phyloP scores from a whole-genome alignment of 768 basidiomycete species.

The Russula sp. region DNA sequence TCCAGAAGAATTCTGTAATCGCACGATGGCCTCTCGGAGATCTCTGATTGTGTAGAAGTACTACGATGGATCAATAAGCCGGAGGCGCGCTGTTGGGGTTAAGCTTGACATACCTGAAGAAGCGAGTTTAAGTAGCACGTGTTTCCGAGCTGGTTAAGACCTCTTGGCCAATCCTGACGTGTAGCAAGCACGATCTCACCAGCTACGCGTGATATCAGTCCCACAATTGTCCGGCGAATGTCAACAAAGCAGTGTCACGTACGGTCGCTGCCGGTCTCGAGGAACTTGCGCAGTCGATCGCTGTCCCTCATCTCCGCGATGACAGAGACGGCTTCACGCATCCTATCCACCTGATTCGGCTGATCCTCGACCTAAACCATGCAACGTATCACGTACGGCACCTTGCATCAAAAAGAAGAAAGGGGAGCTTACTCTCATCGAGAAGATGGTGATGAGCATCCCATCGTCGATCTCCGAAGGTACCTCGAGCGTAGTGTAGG shows the following conservation, averaged over 20 bases:
- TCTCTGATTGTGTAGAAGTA: conserved; percentile 97
- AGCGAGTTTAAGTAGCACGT: conserved; percentile 85
- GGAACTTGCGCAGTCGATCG: conserved; percentile 60
- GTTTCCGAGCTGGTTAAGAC: conserved; percentile 84
- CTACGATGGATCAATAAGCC: conserved; percentile 39
- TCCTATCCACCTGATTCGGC: conserved; percentile 61
- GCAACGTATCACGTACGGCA: conserved; percentile 15
- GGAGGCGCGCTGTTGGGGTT: not conserved
- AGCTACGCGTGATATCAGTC: conserved; percentile 41
- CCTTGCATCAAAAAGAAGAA: conserved; percentile 21
- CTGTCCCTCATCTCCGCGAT: conserved; percentile 78
- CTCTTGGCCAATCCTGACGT: conserved; percentile 71
- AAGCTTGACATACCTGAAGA: conserved; percentile 50
- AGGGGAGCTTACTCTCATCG: conserved; percentile 55
- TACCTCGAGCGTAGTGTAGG: conserved; percentile 69
- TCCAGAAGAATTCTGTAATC: conserved; percentile 52
- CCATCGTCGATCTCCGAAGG: conserved; percentile 69
- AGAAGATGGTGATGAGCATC: conserved; percentile 72
- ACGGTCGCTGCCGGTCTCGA: conserved; percentile 73
- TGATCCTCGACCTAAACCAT: conserved; percentile 62
- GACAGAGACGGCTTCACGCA: conserved; percentile 67
- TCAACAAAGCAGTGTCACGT: conserved; percentile 37
- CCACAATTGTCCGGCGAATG: not conserved
- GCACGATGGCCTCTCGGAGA: conserved; percentile 69
- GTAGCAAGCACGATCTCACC: conserved; percentile 57